Conservation (phyloP, 2,329 filamentous ascomycete species). For the Pseudopithomyces maydicus region DNA sequence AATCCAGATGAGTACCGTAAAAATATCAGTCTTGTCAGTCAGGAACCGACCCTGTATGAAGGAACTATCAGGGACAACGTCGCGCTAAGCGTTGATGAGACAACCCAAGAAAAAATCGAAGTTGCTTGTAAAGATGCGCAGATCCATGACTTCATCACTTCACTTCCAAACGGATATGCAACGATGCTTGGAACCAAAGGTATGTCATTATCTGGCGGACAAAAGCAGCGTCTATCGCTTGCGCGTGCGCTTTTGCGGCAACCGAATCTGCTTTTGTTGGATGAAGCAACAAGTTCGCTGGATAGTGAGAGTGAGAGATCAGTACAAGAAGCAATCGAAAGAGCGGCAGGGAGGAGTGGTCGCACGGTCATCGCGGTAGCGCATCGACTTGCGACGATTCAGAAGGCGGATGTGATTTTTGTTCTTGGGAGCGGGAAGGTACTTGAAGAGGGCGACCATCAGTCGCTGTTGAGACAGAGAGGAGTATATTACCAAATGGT, state of each 20-base stretch:
- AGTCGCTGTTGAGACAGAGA: constrained; percentile 31
- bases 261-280: constrained; percentile 31
- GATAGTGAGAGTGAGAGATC: constrained; percentile 28
- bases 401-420: constrained; percentile 36
- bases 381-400: constrained; percentile 34
- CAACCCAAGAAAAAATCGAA: constrained; percentile 35
- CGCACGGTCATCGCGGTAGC: constrained; percentile 32
- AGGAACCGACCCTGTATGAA: constrained; percentile 55
- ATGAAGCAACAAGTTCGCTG: constrained; percentile 29
- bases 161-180: constrained; percentile 40
- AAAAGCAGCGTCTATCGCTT: constrained; percentile 34
- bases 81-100: constrained; percentile 36
- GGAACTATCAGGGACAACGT: constrained; percentile 50
- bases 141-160: constrained; percentile 46
- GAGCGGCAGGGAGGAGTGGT: constrained; percentile 20
- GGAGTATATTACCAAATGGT: constrained; percentile 45
- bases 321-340: constrained; percentile 31
- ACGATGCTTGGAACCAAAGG: constrained; percentile 44
- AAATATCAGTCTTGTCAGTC: constrained; percentile 51
- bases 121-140: constrained; percentile 42
- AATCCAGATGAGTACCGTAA: constrained; percentile 47
- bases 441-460: constrained; percentile 35
- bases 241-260: constrained; percentile 32
- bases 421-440: constrained; percentile 31
- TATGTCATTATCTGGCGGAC: constrained; percentile 35